Conservation (phyloP, 176 grass and related monocot genomes). For the Triticum monococcum region DNA sequence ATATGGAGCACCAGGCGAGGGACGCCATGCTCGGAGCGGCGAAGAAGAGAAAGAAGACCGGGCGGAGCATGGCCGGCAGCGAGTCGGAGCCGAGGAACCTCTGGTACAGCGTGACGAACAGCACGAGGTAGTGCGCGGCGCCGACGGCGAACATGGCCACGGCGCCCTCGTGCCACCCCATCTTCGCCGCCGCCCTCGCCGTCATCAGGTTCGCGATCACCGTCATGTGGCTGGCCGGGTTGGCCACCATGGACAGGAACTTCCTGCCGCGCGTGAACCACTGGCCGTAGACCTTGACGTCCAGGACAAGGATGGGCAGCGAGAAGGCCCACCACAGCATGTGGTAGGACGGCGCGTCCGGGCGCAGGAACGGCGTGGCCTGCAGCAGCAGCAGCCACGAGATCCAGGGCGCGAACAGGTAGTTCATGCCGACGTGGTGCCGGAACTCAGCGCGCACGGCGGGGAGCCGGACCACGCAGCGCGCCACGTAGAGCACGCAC, state of each 20-base stretch:
- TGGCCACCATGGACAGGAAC: constrained; percentile 87
- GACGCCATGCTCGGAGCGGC: constrained; percentile 82
- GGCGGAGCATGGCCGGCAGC: constrained; percentile 74
- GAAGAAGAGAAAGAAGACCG: constrained; percentile 96
- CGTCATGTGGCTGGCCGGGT: constrained; percentile 88
- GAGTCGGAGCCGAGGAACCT: constrained; percentile 69
- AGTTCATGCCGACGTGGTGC: constrained; percentile 95
- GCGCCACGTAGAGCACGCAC: constrained; percentile 54
- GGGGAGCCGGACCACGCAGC: constrained; percentile 59
- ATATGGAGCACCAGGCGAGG: constrained; percentile 71
- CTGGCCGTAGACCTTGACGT: constrained; percentile 90
- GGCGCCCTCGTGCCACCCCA: constrained; percentile 79
- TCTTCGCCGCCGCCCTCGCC: constrained; percentile 58
- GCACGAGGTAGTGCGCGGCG: constrained; percentile 82
- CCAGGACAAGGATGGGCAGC: constrained; percentile 65
- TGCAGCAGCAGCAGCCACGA: constrained; percentile 89
- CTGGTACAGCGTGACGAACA: constrained; percentile 91
- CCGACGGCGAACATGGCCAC: constrained; percentile 84
- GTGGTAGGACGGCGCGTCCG: constrained; percentile 38
- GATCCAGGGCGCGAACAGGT: constrained; percentile 94
- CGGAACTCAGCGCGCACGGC: constrained; percentile 79
- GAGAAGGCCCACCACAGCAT: constrained; percentile 72
- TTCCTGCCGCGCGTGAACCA: constrained; percentile 88
- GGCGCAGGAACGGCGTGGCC: constrained; percentile 53
- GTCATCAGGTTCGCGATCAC: constrained; percentile 86